Percentiles rank a stretch among this genome's conserved stretches.
Evolutionary conservation across 495 filamentous ascomycete species (phyloP).

Genomic region (Chaetomium cochliodes): DNA sequence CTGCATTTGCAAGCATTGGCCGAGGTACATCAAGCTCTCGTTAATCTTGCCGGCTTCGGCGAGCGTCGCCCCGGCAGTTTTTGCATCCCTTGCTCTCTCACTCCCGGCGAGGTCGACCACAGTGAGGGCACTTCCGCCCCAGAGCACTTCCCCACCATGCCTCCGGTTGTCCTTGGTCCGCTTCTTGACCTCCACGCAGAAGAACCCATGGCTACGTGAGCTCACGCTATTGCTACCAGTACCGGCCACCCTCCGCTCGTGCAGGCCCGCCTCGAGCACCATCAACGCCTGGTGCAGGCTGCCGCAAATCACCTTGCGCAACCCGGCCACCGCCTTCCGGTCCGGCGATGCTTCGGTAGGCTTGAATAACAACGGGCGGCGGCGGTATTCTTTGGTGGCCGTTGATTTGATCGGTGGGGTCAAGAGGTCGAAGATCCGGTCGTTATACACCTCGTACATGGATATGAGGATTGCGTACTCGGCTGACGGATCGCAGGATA

Average conservation of each 20-base stretch:
- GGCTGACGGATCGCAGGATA: conserved; percentile 65
- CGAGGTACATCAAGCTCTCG: conserved; percentile 95
- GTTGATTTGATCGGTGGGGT: conserved; percentile 52
- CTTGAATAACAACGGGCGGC: conserved; percentile 82
- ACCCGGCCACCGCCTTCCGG: conserved; percentile 84
- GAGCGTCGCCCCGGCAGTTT: conserved; percentile 87
- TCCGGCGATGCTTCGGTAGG: conserved; percentile 78
- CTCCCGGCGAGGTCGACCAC: conserved; percentile 94
- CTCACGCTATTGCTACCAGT: conserved; percentile 87
- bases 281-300: conserved; percentile 82
- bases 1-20: conserved; percentile 96
- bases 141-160: conserved; percentile 51
- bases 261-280: conserved; percentile 85
- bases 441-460: conserved; percentile 99
- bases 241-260: conserved; percentile 82
- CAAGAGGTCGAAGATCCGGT: conserved; percentile 92
- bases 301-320: conserved; percentile 86
- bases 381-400: conserved; percentile 63
- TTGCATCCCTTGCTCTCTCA: conserved; percentile 87
- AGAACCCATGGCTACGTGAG: conserved; percentile 92
- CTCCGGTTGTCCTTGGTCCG: conserved; percentile 53
- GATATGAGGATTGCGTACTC: conserved; percentile 89
- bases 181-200: conserved; percentile 93
- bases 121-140: conserved; percentile 79
- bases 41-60: conserved; percentile 98